phyloP scores from a whole-genome alignment of 257 asterid species.

The Nemophila menziesii region DNA sequence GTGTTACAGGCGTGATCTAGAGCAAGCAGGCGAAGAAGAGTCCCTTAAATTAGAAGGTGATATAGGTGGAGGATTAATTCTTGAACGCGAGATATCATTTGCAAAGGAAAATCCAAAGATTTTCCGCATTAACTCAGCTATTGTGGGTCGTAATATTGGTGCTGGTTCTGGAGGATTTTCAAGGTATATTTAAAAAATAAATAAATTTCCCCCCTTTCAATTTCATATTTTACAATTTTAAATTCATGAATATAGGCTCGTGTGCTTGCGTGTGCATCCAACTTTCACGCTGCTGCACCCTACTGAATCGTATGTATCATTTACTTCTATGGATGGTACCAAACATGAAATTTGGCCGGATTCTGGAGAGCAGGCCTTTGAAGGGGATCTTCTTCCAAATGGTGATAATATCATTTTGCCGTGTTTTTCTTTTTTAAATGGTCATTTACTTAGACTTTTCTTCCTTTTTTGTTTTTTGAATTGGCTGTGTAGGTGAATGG shows the following conservation, averaged over 20 bases:
- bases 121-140: constrained; percentile 55
- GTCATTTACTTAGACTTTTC: too few species aligned
- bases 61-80: constrained; percentile 75
- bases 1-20: constrained; percentile 48
- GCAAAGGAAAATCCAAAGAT: constrained; percentile 46
- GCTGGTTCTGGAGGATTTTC: constrained; percentile 99
- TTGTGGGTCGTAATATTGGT: constrained; percentile 71
- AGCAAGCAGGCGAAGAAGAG: constrained; percentile 73
- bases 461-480: too few species aligned
- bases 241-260: constrained; percentile 47
- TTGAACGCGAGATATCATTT: constrained; percentile 48
- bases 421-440: too few species aligned
- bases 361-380: constrained; percentile 45
- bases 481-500: constrained; percentile 66
- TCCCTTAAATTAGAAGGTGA: constrained; percentile 77
- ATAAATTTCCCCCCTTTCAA: background rate
- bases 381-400: constrained; percentile 67
- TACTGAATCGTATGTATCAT: constrained; percentile 56
- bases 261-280: constrained; percentile 92
- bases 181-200: too few species aligned
- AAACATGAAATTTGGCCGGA: constrained; percentile 68
- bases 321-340: constrained; percentile 66
- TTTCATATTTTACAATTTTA: background rate
- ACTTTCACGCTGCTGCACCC: constrained; percentile 65
- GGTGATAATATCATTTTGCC: too few species aligned